Percentiles rank a stretch among this genome's conserved stretches.
Evolutionary conservation across 768 basidiomycete genomes (phyloP).

Genomic region (Boletales sp.): DNA sequence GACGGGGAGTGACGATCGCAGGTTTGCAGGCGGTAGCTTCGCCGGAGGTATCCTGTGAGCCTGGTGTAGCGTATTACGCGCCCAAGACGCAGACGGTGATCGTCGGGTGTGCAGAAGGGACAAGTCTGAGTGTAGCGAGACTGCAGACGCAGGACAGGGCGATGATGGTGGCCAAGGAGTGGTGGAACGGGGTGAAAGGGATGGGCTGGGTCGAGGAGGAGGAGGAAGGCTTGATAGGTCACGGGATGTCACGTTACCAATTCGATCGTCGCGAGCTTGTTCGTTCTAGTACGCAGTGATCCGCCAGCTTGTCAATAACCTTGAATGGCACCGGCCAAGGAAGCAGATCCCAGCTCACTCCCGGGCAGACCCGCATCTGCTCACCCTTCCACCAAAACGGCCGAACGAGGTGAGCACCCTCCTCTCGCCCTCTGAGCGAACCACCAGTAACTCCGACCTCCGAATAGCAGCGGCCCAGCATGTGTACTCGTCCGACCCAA

Average conservation of each 20-base stretch:
- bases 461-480: constrained; percentile 47
- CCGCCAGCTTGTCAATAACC: too few species aligned
- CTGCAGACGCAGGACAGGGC: constrained; percentile 63
- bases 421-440: background rate
- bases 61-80: constrained; percentile 46
- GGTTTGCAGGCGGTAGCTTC: constrained; percentile 15
- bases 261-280: too few species aligned
- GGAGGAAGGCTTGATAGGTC: constrained; percentile 4
- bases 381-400: constrained; percentile 17
- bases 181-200: constrained; percentile 71
- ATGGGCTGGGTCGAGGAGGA: constrained; percentile 23
- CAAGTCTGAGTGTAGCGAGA: constrained; percentile 49
- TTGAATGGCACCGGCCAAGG: constrained; percentile 6
- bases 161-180: constrained; percentile 55
- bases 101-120: constrained; percentile 52
- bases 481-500: constrained; percentile 74
- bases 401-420: constrained; percentile 29
- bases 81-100: constrained; percentile 38
- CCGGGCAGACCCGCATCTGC: constrained; percentile 7
- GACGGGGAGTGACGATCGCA: constrained; percentile 21
- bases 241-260: background rate
- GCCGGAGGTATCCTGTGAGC: constrained; percentile 5
- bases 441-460: background rate
- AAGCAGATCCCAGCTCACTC: constrained; percentile 14
- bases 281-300: too few species aligned